Evolutionary conservation across 768 basidiomycete species (phyloP).

Genomic region (Mycena maculata): DNA sequence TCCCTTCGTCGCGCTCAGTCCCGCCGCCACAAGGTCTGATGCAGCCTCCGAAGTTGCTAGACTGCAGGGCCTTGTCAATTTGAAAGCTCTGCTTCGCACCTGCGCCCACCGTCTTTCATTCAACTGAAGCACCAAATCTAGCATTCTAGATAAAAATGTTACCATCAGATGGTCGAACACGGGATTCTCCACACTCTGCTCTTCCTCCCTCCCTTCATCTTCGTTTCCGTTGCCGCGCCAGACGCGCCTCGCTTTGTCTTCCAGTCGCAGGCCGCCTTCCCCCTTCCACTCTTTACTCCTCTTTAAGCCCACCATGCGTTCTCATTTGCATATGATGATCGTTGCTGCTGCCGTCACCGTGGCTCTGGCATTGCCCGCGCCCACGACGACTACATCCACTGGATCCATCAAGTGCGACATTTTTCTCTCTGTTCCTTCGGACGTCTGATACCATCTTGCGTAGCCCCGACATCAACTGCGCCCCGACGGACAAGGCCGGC

Average conservation of each 20-base stretch:
- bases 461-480: constrained; percentile 11
- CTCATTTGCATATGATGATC: neutral
- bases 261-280: constrained; percentile 15
- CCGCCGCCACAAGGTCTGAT: no score
- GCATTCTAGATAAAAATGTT: no score
- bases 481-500: constrained; percentile 15
- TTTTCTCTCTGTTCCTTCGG: neutral
- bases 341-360: constrained; percentile 5
- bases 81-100: no score
- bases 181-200: neutral
- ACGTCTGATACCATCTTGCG: neutral
- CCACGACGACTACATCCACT: neutral
- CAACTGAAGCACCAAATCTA: no score
- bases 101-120: no score
- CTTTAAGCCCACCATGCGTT: neutral
- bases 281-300: neutral
- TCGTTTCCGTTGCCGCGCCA: constrained; percentile 18
- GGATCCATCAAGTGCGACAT: neutral
- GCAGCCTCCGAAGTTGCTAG: no score
- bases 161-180: no score
- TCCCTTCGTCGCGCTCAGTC: no score
- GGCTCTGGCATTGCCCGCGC: neutral
- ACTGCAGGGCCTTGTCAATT: no score
- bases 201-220: neutral
- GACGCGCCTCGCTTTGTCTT: constrained; percentile 12